Conservation (phyloP, 2,329 filamentous ascomycete species). For the Cadophora luteo-olivacea region DNA sequence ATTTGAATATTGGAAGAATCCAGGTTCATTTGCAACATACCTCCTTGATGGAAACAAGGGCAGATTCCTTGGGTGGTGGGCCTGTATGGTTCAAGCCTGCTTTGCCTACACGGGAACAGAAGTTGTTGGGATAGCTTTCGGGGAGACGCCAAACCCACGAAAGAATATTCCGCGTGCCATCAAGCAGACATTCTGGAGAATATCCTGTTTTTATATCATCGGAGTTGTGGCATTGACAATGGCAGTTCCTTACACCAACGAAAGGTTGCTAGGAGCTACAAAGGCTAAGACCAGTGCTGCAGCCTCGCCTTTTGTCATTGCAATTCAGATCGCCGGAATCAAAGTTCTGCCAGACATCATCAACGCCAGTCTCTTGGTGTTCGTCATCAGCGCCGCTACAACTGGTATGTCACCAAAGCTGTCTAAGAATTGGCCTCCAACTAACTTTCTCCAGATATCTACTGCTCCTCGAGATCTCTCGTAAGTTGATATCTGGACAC, state of each 20-base stretch:
- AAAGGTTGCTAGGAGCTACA: slow-evolving; percentile 50
- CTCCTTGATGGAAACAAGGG: too few relatives aligned
- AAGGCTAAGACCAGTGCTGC: slow-evolving; percentile 49
- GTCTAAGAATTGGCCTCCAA: too few relatives aligned
- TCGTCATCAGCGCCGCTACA: slow-evolving; percentile 63
- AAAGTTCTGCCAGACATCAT: slow-evolving; percentile 62
- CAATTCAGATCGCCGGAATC: slow-evolving; percentile 64
- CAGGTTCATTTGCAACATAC: slow-evolving; percentile 66
- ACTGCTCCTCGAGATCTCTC: too few relatives aligned
- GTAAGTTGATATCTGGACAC: too few relatives aligned
- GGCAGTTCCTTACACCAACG: slow-evolving; percentile 62
- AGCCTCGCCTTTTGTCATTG: slow-evolving; percentile 65
- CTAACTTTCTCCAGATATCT: too few relatives aligned
- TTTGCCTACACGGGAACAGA: slow-evolving; percentile 61
- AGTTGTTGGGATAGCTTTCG: slow-evolving; percentile 69
- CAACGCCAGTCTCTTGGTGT: slow-evolving; percentile 66
- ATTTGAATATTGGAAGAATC: too few relatives aligned
- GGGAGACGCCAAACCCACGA: slow-evolving; percentile 68
- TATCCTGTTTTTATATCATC: slow-evolving; percentile 53
- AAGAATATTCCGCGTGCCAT: slow-evolving; percentile 67
- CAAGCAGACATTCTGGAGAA: slow-evolving; percentile 70
- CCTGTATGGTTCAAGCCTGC: slow-evolving; percentile 53
- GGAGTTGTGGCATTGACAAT: slow-evolving; percentile 62
- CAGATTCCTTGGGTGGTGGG: too few relatives aligned
- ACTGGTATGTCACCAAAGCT: too few relatives aligned